These are phyloP conservation scores for Starmera caribaea DNA, from an alignment of 805 yeast genomes.

Conservation along the genomic window DNA sequence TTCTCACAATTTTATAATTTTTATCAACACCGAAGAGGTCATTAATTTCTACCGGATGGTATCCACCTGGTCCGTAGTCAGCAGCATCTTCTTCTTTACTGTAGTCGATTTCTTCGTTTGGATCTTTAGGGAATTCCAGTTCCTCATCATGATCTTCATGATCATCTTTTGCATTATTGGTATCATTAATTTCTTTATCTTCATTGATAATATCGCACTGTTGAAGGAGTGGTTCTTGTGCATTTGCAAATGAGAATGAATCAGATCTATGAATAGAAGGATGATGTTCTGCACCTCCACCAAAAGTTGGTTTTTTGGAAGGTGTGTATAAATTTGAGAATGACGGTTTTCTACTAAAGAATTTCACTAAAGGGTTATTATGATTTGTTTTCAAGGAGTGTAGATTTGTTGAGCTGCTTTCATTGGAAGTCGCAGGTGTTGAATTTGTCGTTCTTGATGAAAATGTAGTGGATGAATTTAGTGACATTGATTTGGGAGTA, in stretches of 20 bases:
- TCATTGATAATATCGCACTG: background rate
- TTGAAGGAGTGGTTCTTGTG: background rate
- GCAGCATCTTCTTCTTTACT: constrained; percentile 36
- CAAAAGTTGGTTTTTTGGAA: background rate
- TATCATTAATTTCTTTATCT: background rate
- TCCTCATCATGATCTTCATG: background rate
- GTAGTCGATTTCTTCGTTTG: constrained; percentile 1
- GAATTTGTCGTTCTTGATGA: no score
- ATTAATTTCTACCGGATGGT: constrained; percentile 51
- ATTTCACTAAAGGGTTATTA: no score
- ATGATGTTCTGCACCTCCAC: constrained; percentile 9
- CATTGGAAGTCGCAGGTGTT: no score
- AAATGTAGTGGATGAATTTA: background rate
- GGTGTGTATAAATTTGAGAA: background rate
- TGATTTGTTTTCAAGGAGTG: no score
- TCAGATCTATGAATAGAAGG: constrained; percentile 10
- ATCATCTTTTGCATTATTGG: background rate
- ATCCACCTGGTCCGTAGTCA: constrained; percentile 54
- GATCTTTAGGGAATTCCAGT: constrained; percentile 4
- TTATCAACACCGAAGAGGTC: constrained; percentile 39
- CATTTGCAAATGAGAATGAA: constrained; percentile 3
- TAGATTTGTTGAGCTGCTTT: no score
- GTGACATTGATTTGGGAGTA: background rate
- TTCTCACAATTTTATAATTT: constrained; percentile 39
- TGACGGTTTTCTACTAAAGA: no score